Conservation (phyloP, 83 land plant genomes). For the Thuja plicata region DNA sequence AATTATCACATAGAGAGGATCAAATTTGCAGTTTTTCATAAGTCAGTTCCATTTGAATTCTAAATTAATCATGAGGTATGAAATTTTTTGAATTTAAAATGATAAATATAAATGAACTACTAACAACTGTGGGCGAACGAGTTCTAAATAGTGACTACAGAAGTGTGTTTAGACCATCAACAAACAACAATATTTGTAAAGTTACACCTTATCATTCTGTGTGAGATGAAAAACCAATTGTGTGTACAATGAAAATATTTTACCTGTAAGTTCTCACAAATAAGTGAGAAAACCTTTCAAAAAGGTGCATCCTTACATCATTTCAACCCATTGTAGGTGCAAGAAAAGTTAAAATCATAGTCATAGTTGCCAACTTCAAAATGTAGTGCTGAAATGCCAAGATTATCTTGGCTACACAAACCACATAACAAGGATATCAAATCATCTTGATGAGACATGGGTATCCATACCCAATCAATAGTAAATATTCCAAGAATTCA, state of each 20-base stretch:
- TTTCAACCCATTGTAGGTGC: constrained; percentile 88
- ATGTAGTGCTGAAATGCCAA: constrained; percentile 94
- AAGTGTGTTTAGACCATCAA: constrained; percentile 77
- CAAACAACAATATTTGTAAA: constrained; percentile 83
- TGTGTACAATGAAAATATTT: constrained; percentile 40
- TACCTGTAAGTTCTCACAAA: constrained; percentile 25
- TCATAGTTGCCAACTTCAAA: constrained; percentile 78
- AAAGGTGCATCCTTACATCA: constrained; percentile 60
- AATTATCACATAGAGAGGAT: no score
- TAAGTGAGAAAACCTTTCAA: not conserved
- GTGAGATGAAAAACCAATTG: not conserved
- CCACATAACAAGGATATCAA: not conserved
- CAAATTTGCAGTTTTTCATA: no score
- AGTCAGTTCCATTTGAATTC: no score
- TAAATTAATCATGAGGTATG: no score
- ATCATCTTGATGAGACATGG: not conserved
- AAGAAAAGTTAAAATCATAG: constrained; percentile 80
- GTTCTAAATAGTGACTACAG: constrained; percentile 77
- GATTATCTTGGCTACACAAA: constrained; percentile 71
- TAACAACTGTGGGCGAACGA: constrained; percentile 86
- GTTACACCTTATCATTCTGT: constrained; percentile 81
- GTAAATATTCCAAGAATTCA: not conserved
- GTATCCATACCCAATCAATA: no score
- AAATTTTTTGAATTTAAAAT: no score
- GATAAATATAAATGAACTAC: constrained; percentile 75